Percentiles rank a stretch among this genome's conserved stretches.
Evolutionary conservation across 164 flowering plant genomes (phyloP).

Genomic region (Chimonanthus praecox): DNA sequence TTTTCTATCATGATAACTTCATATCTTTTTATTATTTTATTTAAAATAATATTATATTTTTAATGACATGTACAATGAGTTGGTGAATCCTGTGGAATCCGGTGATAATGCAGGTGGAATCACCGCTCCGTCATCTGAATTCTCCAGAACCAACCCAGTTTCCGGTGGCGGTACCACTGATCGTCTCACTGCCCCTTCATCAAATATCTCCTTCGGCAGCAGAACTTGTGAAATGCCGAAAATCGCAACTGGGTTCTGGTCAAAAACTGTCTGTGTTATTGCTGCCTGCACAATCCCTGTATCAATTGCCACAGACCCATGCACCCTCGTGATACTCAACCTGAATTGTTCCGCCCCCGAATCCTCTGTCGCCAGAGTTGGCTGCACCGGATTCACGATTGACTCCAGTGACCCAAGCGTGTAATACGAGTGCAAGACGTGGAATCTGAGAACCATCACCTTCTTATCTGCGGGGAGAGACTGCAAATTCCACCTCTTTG

Average conservation of each 20-base stretch:
- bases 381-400: slow-evolving; percentile 86
- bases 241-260: slow-evolving; percentile 83
- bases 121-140: slow-evolving; percentile 27
- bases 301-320: slow-evolving; percentile 73
- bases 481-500: slow-evolving; percentile 42
- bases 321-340: slow-evolving; percentile 60
- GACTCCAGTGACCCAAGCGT: slow-evolving; percentile 80
- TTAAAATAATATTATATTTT: too few species aligned
- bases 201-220: slow-evolving; percentile 70
- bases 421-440: slow-evolving; percentile 82
- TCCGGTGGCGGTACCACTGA: not conserved
- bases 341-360: slow-evolving; percentile 79
- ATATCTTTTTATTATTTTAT: too few species aligned
- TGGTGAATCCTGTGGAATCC: slow-evolving; percentile 17
- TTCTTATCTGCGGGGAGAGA: slow-evolving; percentile 64
- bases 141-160: slow-evolving; percentile 3
- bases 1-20: too few species aligned
- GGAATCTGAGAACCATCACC: slow-evolving; percentile 60
- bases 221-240: slow-evolving; percentile 78
- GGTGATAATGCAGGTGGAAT: slow-evolving; percentile 30
- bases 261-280: slow-evolving; percentile 80
- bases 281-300: slow-evolving; percentile 65
- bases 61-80: too few species aligned
- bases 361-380: slow-evolving; percentile 83
- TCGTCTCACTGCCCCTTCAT: slow-evolving; percentile 14